Evolutionary conservation across 2,329 filamentous ascomycete genomes (phyloP).

Genomic region (Cladophialophora exuberans): DNA sequence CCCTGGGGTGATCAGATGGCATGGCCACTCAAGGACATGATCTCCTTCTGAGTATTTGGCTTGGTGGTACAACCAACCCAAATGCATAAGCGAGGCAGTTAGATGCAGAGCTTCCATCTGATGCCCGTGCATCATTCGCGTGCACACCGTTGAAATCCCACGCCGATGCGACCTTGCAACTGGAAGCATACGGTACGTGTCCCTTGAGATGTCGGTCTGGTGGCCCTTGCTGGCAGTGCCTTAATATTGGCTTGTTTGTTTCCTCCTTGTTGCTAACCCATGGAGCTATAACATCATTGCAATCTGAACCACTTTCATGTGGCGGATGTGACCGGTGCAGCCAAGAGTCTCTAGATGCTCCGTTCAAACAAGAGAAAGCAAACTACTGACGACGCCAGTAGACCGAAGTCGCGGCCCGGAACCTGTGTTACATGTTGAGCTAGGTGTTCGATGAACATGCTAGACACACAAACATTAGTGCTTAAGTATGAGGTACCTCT

Average conservation of each 20-base stretch:
- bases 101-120: conserved; percentile 1
- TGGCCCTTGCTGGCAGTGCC: neutral
- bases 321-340: conserved; percentile 10
- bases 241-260: neutral
- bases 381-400: conserved; percentile 2
- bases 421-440: conserved; percentile 22
- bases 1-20: neutral
- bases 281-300: conserved; percentile 3
- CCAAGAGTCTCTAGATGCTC: conserved; percentile 1
- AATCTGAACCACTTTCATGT: conserved; percentile 4
- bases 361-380: conserved; percentile 23
- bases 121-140: neutral
- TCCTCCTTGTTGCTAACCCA: too few relatives aligned
- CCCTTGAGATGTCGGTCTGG: conserved; percentile 22
- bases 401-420: conserved; percentile 12
- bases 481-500: too few relatives aligned
- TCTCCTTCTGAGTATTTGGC: neutral
- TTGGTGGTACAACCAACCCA: conserved; percentile 14
- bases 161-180: conserved; percentile 8
- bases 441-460: too few relatives aligned
- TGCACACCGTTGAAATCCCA: neutral
- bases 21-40: conserved; percentile 1
- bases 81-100: conserved; percentile 15
- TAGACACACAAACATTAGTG: too few relatives aligned
- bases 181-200: conserved; percentile 10